phyloP scores from a whole-genome alignment of 257 asterid genomes.

The Solanum chmielewskii region DNA sequence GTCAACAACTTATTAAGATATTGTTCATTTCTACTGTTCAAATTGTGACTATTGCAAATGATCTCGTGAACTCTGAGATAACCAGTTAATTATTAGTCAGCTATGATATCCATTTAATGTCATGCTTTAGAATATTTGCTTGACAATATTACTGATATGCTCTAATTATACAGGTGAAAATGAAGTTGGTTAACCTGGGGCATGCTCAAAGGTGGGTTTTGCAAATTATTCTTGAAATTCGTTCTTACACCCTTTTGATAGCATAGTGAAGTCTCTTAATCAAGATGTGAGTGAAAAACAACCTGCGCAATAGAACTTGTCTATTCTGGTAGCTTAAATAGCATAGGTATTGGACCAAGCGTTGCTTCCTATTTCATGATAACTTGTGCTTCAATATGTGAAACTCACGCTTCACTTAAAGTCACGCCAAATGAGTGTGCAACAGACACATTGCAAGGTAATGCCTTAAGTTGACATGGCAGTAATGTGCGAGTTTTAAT shows the following conservation, averaged over 20 bases:
- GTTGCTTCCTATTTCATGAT: not conserved
- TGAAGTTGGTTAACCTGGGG: slow-evolving; percentile 70
- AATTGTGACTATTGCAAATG: not conserved
- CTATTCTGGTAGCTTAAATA: not conserved
- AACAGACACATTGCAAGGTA: not conserved
- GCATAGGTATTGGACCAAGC: not conserved
- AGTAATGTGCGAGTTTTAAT: not conserved
- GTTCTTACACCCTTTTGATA: not conserved
- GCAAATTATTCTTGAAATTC: not conserved
- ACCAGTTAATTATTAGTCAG: not conserved
- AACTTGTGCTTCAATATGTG: not conserved
- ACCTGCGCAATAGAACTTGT: not conserved
- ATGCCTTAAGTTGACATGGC: not conserved
- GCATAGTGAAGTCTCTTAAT: not conserved
- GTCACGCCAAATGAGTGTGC: not conserved
- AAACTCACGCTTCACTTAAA: not conserved
- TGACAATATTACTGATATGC: slow-evolving; percentile 5
- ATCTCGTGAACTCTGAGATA: not conserved
- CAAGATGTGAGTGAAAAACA: not conserved
- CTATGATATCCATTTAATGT: not conserved
- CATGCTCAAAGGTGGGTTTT: slow-evolving; percentile 73
- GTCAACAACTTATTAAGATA: not conserved
- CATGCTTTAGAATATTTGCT: not conserved
- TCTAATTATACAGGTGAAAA: slow-evolving; percentile 54
- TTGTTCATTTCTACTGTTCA: not conserved